Evolutionary conservation across 495 filamentous ascomycete species (phyloP), one percentile per base, ranked within the genome.

Genomic region (Aspergillus sparsus): DNA sequence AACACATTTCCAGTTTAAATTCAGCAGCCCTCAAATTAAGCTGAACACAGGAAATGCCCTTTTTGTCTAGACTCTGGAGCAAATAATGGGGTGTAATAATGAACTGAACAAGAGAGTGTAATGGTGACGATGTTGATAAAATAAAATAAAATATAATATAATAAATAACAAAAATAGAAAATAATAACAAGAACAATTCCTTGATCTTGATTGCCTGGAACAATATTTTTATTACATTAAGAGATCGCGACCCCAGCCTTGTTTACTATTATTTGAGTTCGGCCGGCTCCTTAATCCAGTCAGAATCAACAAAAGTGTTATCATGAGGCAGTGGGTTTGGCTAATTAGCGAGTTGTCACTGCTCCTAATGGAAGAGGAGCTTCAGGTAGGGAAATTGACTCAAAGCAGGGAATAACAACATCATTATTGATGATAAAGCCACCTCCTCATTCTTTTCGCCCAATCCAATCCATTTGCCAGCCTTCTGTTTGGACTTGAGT

Each of bases 21-120:
- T 45, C 50, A 58, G 41, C 54, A 52, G 61, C 36, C 54, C 45
- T 49, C 27, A 56, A 63, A 63, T 56, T 60, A 57, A 52, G 53
- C 61, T 42, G 46, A 45, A 55, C 61, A 55, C 56, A 54, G 53
- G 47, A 49, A 62, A 47, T 57, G 16, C 53, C 12, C 15, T 16
- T 16, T 46, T 47, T 34, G 45, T 57, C 52, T 9, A 27, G 50
- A 27, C 21, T 53, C 34, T 52, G 44, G 49, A 49, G 42, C 35
- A 49, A 49, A 60, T 49, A 51, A 51, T 50, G 36, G 50, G 13
- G 35, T 10, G 32, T 36, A 54, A 31, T 45, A 55, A 33, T 49
- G 58, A 60, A 54, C 44, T 52, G 42, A 13, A 6, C 11, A 41
- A 41, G n/a, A 41, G n/a, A 41, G 4, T 41, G n/a, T 11, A 41